A percentile compares a stretch with the other conserved stretches of the same genome.
These are phyloP conservation scores for Starmerella vaccinii DNA, from an alignment of 805 yeast species.

Conservation along the genomic window DNA sequence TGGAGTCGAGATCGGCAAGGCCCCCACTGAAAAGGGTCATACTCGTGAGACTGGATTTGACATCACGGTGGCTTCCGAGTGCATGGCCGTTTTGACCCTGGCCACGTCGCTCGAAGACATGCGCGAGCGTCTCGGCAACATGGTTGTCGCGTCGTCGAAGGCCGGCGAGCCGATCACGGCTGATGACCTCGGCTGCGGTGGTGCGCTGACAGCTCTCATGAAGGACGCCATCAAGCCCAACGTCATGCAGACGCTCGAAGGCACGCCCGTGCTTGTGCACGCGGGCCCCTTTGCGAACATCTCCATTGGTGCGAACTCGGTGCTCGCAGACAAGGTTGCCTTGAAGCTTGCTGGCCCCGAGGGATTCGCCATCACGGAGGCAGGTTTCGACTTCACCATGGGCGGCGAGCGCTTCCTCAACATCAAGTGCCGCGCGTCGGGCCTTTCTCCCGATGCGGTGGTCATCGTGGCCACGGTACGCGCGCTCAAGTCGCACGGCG, in stretches of 20 bases:
- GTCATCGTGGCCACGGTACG: slow-evolving; percentile 93
- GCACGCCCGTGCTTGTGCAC: slow-evolving; percentile 94
- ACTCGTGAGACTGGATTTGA: slow-evolving; percentile 86
- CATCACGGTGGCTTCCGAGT: slow-evolving; percentile 90
- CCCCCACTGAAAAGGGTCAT: slow-evolving; percentile 84
- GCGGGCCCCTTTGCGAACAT: slow-evolving; percentile 98
- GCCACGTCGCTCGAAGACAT: slow-evolving; percentile 68
- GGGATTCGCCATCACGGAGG: slow-evolving; percentile 93
- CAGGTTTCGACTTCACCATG: slow-evolving; percentile 98
- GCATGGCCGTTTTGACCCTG: slow-evolving; percentile 90
- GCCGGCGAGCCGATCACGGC: slow-evolving; percentile 78
- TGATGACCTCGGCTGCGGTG: slow-evolving; percentile 91
- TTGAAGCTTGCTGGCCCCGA: slow-evolving; percentile 72
- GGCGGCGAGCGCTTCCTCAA: slow-evolving; percentile 97
- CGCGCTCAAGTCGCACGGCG: slow-evolving; percentile 95
- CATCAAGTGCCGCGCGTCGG: slow-evolving; percentile 89
- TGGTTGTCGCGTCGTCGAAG: slow-evolving; percentile 75
- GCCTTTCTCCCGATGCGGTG: slow-evolving; percentile 76
- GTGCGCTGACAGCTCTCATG: slow-evolving; percentile 87
- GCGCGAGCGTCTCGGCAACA: slow-evolving; percentile 76
- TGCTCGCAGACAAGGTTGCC: slow-evolving; percentile 86
- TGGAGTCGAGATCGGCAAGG: slow-evolving; percentile 81
- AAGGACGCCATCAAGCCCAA: slow-evolving; percentile 96
- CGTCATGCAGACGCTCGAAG: slow-evolving; percentile 93
- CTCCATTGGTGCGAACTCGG: slow-evolving; percentile 92